A percentile compares a stretch with the other conserved stretches of the same genome.
phyloP scores from a whole-genome alignment of 306 rosid species.

The Vigna mungo region DNA sequence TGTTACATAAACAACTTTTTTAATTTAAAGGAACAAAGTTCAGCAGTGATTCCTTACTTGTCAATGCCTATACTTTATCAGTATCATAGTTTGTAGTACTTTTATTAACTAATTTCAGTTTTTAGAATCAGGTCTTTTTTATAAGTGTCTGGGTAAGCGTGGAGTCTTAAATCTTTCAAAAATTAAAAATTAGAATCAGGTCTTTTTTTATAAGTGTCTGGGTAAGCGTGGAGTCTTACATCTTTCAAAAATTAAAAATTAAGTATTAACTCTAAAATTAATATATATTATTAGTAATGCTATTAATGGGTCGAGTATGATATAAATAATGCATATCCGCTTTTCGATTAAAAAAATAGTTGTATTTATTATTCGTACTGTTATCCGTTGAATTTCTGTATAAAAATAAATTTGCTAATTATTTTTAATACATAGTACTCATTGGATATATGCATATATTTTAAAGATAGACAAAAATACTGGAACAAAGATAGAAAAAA shows the following conservation, averaged over 20 bases:
- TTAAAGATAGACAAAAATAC: no score
- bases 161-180: not conserved
- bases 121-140: not conserved
- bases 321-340: no score
- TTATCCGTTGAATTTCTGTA: no score
- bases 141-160: not conserved
- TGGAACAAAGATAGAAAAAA: no score
- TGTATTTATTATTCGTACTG: no score
- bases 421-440: no score
- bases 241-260: not conserved
- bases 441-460: no score
- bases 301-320: no score
- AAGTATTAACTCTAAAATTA: not conserved
- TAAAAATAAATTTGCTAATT: no score
- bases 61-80: constrained; percentile 3
- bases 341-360: no score
- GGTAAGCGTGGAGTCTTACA: not conserved
- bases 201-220: not conserved
- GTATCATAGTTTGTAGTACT: not conserved
- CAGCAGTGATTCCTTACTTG: constrained; percentile 38
- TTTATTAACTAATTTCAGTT: not conserved
- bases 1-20: constrained; percentile 25
- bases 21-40: not conserved
- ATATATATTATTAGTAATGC: no score
- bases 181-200: not conserved